Base-by-base conservation (phyloP, 495 filamentous ascomycete genomes). In the Xylaria acuta region DNA sequence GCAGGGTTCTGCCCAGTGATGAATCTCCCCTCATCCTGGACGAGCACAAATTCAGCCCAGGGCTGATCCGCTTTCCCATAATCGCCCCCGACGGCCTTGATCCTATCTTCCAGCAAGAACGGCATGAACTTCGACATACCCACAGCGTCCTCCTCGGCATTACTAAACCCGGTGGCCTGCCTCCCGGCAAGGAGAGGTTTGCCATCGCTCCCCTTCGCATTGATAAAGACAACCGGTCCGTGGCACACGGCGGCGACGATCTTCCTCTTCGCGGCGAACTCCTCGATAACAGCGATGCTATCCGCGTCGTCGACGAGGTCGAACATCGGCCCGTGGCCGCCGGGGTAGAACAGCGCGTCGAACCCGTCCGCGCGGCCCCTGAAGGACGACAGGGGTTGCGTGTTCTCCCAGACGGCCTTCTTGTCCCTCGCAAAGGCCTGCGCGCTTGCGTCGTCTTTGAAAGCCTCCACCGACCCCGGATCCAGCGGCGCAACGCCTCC, bases 311-410 rank as follows among this genome's bases (percentile, higher is more conserved):
- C 75, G 34, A 84, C 82, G 1, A 93, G 84, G 73, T 93, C 92
- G 78, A 88, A 94, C 90, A 94, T 92, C 72, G 92, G 92, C n/a
- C 92, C 92, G 80, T 94, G 90, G 32, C 92, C 92, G 74, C 92
- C 92, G 16, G 92, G 91, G 78, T 87, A 93, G 79, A 91, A 93
- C 56, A 94, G 80, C 32, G 89, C 92, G 65, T 89, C 91, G 75
- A 89, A 94, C 56, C 93, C 89, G 53, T 71, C 78, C 0, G 86
- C 86, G 38, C 83, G 83, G 0, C 88, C 86, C 0, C 86, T 51
- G 60, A 92, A 83, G 3, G 83, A 76, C 0, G 80, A 72, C 1
- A 94, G 77, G 69, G 85, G 85, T 2, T 83, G 71, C 0, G 92
- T 93, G 40, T 90, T 84, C 75, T 89, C 88, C 90, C 91, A 94